Percentiles rank a stretch among this genome's conserved stretches.
These are phyloP conservation scores for Bruguiera sexangula DNA, from an alignment of 345 rosid species.

Conservation along the genomic window DNA sequence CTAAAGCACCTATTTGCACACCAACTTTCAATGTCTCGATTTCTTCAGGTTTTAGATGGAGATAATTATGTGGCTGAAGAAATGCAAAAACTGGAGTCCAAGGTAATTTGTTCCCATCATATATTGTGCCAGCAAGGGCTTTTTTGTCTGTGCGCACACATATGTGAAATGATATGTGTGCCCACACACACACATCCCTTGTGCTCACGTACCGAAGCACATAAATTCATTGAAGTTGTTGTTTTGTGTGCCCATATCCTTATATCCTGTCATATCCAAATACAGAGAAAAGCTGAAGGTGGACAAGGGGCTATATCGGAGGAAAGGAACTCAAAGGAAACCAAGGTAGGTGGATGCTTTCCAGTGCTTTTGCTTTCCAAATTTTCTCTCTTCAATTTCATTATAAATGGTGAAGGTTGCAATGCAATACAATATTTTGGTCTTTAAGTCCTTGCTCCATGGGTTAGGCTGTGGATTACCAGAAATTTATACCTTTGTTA, in stretches of 20 bases:
- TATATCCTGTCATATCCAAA: slow-evolving; percentile 8
- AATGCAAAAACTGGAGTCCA: slow-evolving; percentile 1
- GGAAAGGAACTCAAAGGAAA: slow-evolving; percentile 39
- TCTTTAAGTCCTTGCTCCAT: background rate
- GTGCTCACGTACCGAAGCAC: no score
- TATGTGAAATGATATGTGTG: no score
- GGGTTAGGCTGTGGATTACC: background rate
- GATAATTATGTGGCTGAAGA: slow-evolving; percentile 1
- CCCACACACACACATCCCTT: no score
- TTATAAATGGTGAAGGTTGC: background rate
- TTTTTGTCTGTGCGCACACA: no score
- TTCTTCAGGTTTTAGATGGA: slow-evolving; percentile 9
- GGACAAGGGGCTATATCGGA: slow-evolving; percentile 23
- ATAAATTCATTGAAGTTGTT: background rate
- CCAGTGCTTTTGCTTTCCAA: background rate
- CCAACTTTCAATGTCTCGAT: no score
- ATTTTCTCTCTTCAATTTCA: background rate
- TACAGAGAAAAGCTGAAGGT: slow-evolving; percentile 31
- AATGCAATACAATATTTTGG: background rate
- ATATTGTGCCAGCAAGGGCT: background rate
- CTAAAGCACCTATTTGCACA: no score
- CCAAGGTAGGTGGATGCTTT: slow-evolving; percentile 39
- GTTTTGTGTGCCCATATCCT: background rate
- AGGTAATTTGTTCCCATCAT: background rate
- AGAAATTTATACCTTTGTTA: background rate